Conservation (phyloP, 768 basidiomycete species). For the Lactarius evosmus region DNA sequence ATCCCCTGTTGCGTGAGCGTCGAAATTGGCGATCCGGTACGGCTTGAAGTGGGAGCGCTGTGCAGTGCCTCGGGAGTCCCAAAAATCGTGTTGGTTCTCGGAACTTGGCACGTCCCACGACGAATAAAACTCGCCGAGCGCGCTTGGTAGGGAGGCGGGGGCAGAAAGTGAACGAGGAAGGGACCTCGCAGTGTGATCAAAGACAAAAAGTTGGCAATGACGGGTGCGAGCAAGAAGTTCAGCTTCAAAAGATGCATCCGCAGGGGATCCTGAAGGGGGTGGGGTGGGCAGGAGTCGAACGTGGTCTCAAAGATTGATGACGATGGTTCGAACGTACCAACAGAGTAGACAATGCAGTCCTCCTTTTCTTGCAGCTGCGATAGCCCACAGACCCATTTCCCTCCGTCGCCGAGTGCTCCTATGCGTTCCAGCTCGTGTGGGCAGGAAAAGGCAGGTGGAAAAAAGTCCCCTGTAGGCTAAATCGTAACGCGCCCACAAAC, state of each 20-base stretch:
- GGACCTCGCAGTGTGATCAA: constrained; percentile 41
- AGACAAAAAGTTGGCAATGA: constrained; percentile 59
- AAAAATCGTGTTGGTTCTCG: constrained; percentile 36
- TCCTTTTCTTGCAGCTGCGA: constrained; percentile 51
- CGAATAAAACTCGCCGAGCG: constrained; percentile 21
- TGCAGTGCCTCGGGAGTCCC: constrained; percentile 30
- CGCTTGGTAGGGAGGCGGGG: constrained; percentile 28
- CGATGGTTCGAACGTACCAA: constrained; percentile 40
- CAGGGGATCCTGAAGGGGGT: constrained; percentile 43
- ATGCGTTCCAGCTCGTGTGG: constrained; percentile 44
- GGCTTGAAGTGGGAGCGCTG: constrained; percentile 43
- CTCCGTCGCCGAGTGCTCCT: constrained; percentile 59
- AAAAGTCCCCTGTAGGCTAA: constrained; percentile 43
- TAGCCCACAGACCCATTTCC: constrained; percentile 69
- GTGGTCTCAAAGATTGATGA: constrained; percentile 6
- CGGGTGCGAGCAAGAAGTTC: constrained; percentile 47
- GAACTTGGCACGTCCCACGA: constrained; percentile 5
- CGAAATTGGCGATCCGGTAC: constrained; percentile 40
- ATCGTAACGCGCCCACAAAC: neutral
- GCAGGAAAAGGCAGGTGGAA: constrained; percentile 43
- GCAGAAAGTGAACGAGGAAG: constrained; percentile 25
- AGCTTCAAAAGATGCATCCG: constrained; percentile 63
- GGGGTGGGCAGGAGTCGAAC: neutral
- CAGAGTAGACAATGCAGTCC: constrained; percentile 59
- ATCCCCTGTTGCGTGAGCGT: constrained; percentile 35